Evolutionary conservation across 768 basidiomycete genomes (phyloP).

Genomic region (Gloeostereum incarnatum): DNA sequence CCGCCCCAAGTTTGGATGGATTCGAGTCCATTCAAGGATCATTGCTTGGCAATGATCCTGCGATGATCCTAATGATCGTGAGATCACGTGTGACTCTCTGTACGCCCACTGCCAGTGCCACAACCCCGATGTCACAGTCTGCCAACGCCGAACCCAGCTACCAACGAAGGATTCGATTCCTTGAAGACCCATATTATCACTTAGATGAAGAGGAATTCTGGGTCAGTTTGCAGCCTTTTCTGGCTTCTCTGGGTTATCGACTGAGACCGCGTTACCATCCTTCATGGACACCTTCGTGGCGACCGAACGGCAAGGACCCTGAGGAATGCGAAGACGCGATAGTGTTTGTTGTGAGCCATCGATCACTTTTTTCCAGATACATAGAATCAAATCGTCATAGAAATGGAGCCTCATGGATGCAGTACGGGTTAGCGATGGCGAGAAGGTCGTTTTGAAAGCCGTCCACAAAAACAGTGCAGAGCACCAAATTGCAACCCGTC

Average conservation of each 20-base stretch:
- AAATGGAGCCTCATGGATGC: constrained; percentile 3
- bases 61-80: no score
- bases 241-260: constrained; percentile 7
- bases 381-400: neutral
- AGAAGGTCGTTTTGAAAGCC: constrained; percentile 7
- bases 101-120: no score
- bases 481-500: constrained; percentile 1
- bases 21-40: no score
- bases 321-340: neutral
- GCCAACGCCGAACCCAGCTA: no score
- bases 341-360: neutral
- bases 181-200: no score
- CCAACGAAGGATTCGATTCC: no score
- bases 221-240: constrained; percentile 7
- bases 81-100: no score
- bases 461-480: constrained; percentile 2
- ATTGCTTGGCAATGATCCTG: no score
- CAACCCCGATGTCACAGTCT: no score
- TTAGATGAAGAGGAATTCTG: no score
- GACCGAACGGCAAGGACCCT: neutral
- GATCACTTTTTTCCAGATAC: neutral
- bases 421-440: constrained; percentile 2
- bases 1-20: no score
- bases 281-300: constrained; percentile 12
- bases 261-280: constrained; percentile 8